phyloP scores from a whole-genome alignment of 305 asterid genomes.

The Euphrasia arctica region DNA sequence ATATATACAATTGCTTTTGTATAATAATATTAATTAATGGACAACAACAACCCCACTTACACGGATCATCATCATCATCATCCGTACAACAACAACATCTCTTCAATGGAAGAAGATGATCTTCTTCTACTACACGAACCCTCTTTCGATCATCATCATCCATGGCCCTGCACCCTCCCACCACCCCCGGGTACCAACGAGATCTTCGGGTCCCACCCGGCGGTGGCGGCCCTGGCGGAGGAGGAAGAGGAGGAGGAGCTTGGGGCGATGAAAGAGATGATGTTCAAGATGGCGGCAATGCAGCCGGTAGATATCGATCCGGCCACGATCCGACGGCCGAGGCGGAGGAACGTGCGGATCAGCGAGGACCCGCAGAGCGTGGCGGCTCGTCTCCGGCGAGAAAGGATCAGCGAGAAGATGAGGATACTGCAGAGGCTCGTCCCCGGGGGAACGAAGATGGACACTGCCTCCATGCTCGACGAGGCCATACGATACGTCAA shows the following conservation, averaged over 20 bases:
- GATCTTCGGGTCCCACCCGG: neutral
- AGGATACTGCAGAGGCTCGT: slow-evolving; percentile 79
- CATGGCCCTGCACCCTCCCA: too few relatives aligned
- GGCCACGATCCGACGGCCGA: slow-evolving; percentile 58
- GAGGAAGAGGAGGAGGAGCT: slow-evolving; percentile 47
- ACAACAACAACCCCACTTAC: too few relatives aligned
- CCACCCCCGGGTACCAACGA: too few relatives aligned
- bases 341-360: slow-evolving; percentile 70
- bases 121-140: neutral
- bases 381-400: slow-evolving; percentile 89
- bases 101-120: neutral
- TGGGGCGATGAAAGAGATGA: slow-evolving; percentile 87
- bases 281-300: slow-evolving; percentile 93
- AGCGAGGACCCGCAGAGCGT: slow-evolving; percentile 93
- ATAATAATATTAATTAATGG: neutral
- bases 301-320: slow-evolving; percentile 91
- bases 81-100: neutral
- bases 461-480: slow-evolving; percentile 88
- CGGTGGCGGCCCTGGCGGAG: too few relatives aligned
- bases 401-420: slow-evolving; percentile 78
- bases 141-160: neutral
- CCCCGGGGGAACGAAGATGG: slow-evolving; percentile 87
- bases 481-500: slow-evolving; percentile 83
- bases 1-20: too few relatives aligned
- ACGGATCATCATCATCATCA: too few relatives aligned